Conservation (phyloP, 768 basidiomycete species). For the Podaxis sp. region DNA sequence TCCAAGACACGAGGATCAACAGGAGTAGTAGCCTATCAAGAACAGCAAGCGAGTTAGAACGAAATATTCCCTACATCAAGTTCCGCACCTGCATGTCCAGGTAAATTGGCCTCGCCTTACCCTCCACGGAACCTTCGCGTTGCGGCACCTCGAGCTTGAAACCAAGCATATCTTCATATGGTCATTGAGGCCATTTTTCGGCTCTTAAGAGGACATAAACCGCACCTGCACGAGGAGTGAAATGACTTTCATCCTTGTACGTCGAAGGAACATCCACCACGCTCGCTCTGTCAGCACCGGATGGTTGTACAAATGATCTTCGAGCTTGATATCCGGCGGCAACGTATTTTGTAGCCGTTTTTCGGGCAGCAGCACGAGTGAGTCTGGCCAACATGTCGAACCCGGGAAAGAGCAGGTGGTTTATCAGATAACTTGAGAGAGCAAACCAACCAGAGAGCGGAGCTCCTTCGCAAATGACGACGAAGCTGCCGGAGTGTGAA, state of each 20-base stretch:
- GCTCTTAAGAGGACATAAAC: constrained; percentile 1
- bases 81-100: constrained; percentile 89
- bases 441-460: neutral
- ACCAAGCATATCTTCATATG: constrained; percentile 74
- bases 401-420: constrained; percentile 7
- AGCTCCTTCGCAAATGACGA: constrained; percentile 5
- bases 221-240: constrained; percentile 70
- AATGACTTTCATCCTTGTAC: constrained; percentile 67
- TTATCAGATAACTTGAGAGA: constrained; percentile 14
- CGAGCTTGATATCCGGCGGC: constrained; percentile 32
- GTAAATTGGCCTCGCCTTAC: constrained; percentile 87
- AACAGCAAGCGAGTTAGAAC: constrained; percentile 15
- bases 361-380: constrained; percentile 39
- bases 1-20: constrained; percentile 96
- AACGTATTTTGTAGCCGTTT: constrained; percentile 28
- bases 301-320: constrained; percentile 77
- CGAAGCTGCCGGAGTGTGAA: neutral
- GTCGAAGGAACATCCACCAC: constrained; percentile 79
- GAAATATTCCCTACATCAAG: constrained; percentile 4
- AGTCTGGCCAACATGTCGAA: constrained; percentile 59
- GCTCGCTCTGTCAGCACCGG: constrained; percentile 78
- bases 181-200: constrained; percentile 5
- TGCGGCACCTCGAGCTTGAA: constrained; percentile 74
- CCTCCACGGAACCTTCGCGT: constrained; percentile 54
- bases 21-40: constrained; percentile 88